Percentiles rank a stretch among this genome's conserved stretches.
Conservation (phyloP, 352 stramenopile genomes). For the Phytophthora sansomeana region DNA sequence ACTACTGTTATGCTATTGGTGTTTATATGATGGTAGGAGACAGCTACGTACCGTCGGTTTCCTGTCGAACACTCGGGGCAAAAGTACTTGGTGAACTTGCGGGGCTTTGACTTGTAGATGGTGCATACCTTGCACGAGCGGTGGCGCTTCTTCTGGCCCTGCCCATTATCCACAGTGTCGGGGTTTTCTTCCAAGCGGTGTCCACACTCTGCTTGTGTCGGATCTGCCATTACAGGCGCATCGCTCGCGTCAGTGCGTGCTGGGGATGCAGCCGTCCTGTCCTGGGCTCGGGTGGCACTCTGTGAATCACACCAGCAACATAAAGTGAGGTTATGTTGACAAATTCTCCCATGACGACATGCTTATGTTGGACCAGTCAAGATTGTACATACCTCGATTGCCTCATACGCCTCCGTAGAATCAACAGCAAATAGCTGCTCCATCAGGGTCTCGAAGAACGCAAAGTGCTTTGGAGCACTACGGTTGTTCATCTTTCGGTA, state of each 20-base stretch:
- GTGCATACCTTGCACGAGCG: constrained; percentile 5
- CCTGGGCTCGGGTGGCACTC: not conserved
- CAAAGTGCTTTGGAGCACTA: not conserved
- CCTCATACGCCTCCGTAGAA: not conserved
- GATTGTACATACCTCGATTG: constrained; percentile 7
- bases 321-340: constrained; percentile 10
- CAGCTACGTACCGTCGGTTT: constrained; percentile 6
- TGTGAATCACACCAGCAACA: constrained; percentile 5
- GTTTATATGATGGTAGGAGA: not conserved
- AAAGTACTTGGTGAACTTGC: constrained; percentile 10
- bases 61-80: constrained; percentile 6
- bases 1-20: not conserved
- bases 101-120: constrained; percentile 3
- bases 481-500: not conserved
- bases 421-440: constrained; percentile 16
- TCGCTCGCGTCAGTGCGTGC: not conserved
- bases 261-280: constrained; percentile 1
- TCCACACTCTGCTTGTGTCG: not conserved
- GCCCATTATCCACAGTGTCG: not conserved
- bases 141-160: not conserved
- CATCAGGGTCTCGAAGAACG: constrained; percentile 19
- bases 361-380: constrained; percentile 17
- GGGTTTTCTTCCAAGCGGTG: constrained; percentile 5
- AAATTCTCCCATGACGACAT: not conserved
- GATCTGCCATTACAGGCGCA: not conserved